These are phyloP conservation scores for Ogataea paraovalis DNA, from an alignment of 805 yeast genomes.

Conservation along the genomic window DNA sequence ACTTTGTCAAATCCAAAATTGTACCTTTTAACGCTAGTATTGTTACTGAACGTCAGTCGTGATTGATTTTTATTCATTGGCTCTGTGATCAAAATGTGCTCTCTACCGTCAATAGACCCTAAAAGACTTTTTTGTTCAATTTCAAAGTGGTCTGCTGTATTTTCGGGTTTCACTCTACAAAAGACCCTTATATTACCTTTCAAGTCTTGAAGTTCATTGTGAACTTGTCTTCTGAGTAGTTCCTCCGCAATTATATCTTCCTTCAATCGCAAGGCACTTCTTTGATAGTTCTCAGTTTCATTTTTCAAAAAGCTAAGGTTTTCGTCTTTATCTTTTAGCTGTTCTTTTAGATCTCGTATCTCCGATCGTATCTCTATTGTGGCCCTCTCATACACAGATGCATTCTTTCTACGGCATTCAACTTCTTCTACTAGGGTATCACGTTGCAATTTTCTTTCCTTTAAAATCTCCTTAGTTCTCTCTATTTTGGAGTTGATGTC, in stretches of 20 bases:
- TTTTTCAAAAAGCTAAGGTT: constrained; percentile 1
- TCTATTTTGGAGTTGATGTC: neutral
- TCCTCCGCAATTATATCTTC: constrained; percentile 28
- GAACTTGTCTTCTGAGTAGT: constrained; percentile 51
- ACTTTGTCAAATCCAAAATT: constrained; percentile 74
- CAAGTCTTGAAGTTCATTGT: constrained; percentile 74
- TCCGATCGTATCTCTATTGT: constrained; percentile 5
- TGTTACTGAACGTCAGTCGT: constrained; percentile 4
- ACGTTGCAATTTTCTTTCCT: constrained; percentile 1
- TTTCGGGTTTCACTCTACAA: constrained; percentile 74
- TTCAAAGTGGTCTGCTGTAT: constrained; percentile 17
- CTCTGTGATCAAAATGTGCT: constrained; percentile 28
- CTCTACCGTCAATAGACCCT: constrained; percentile 23
- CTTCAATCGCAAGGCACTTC: constrained; percentile 25
- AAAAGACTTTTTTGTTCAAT: constrained; percentile 8
- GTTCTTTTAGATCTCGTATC: constrained; percentile 5
- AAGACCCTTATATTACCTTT: constrained; percentile 91
- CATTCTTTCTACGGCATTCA: constrained; percentile 3
- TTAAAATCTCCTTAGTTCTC: neutral
- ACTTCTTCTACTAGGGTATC: neutral
- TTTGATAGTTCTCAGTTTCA: constrained; percentile 22
- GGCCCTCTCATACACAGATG: constrained; percentile 9
- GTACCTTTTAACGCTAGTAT: constrained; percentile 21
- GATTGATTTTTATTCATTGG: constrained; percentile 8
- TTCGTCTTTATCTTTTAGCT: neutral